phyloP scores from a whole-genome alignment of 164 flowering plant genomes.

The Warburgia ugandensis region DNA sequence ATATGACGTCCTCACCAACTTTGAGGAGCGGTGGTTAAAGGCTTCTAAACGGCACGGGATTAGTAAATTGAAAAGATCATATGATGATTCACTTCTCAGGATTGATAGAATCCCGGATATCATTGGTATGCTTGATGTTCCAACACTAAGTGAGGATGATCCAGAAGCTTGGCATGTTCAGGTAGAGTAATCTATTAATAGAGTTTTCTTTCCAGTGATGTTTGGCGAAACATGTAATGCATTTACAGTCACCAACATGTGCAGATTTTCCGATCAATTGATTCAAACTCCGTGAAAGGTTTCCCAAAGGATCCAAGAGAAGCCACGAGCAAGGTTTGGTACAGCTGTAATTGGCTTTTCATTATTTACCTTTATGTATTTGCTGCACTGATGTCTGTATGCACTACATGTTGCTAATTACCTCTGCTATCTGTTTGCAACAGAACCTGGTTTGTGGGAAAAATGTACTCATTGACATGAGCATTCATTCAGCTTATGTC shows the following conservation, averaged over 20 bases:
- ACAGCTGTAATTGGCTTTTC: not conserved
- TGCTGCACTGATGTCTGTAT: not conserved
- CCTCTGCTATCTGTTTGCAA: constrained; percentile 1
- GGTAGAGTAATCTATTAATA: too few species aligned
- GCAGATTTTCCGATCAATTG: constrained; percentile 73
- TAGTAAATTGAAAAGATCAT: constrained; percentile 55
- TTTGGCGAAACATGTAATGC: too few species aligned
- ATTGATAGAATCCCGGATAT: constrained; percentile 53
- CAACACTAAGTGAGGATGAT: constrained; percentile 24
- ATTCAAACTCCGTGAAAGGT: constrained; percentile 75
- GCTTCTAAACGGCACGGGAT: constrained; percentile 57
- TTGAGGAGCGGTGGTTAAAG: constrained; percentile 78
- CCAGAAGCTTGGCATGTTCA: constrained; percentile 57
- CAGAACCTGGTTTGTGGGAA: constrained; percentile 72
- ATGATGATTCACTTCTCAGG: constrained; percentile 67
- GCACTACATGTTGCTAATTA: too few species aligned
- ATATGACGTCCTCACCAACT: constrained; percentile 61
- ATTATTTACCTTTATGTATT: not conserved
- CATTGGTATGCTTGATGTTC: constrained; percentile 28
- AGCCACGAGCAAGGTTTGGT: constrained; percentile 47
- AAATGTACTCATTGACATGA: constrained; percentile 63
- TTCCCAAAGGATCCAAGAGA: constrained; percentile 56
- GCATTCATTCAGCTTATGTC: constrained; percentile 76
- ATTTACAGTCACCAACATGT: too few species aligned
- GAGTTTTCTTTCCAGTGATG: not conserved